phyloP scores from a whole-genome alignment of 441 rosid species.

The Populus hybrid region DNA sequence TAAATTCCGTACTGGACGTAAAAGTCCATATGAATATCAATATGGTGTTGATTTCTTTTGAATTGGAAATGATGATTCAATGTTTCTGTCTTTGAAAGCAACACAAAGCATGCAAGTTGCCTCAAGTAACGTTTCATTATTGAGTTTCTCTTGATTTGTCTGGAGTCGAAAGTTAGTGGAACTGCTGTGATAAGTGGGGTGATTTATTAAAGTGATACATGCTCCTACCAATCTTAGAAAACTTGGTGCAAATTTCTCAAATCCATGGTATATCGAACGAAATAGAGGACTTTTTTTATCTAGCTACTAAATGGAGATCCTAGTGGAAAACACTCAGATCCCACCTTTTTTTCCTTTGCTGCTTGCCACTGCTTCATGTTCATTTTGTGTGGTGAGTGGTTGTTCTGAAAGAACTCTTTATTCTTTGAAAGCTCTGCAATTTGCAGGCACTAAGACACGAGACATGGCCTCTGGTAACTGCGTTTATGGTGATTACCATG shows the following conservation, averaged over 20 bases:
- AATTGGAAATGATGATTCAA: neutral
- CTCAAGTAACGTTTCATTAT: neutral
- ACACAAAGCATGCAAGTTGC: neutral
- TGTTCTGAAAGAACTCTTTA: neutral
- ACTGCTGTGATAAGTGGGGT: neutral
- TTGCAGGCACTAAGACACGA: neutral
- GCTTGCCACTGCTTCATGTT: neutral
- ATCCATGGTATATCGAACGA: neutral
- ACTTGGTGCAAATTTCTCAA: neutral
- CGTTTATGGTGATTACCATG: no score
- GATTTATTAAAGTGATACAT: neutral
- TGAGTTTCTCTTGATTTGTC: neutral
- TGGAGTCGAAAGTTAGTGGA: neutral
- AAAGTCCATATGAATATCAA: neutral
- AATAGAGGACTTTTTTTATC: neutral
- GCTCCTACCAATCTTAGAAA: neutral
- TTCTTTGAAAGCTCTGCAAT: neutral
- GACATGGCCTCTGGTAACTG: no score
- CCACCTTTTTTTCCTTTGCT: neutral
- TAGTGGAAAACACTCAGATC: neutral
- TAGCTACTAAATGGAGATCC: neutral
- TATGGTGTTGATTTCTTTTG: neutral
- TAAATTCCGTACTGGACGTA: neutral
- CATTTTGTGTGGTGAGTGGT: neutral
- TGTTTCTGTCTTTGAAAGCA: neutral